phyloP scores from a whole-genome alignment of 805 yeast genomes.

The Yarrowia phangngaensis region DNA sequence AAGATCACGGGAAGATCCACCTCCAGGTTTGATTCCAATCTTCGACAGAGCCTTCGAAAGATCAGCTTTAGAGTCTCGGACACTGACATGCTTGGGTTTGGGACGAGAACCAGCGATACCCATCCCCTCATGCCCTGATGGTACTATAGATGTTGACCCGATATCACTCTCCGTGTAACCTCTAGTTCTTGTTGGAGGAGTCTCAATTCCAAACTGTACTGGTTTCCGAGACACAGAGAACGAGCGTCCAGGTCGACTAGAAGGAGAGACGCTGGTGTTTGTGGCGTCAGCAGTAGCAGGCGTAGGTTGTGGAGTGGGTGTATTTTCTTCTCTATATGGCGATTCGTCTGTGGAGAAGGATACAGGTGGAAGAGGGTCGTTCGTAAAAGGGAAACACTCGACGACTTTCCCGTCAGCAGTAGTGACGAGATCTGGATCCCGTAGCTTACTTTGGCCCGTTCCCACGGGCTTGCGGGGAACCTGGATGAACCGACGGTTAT shows the following conservation, averaged over 20 bases:
- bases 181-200: conserved; percentile 6
- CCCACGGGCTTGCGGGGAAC: conserved; percentile 23
- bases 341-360: conserved; percentile 17
- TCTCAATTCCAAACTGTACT: conserved; percentile 12
- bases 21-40: conserved; percentile 23
- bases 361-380: conserved; percentile 15
- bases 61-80: conserved; percentile 18
- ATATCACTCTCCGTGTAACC: conserved; percentile 22
- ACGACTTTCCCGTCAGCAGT: conserved; percentile 5
- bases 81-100: conserved; percentile 10
- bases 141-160: no score
- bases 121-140: no score
- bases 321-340: conserved; percentile 2
- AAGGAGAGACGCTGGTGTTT: neutral
- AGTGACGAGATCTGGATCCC: conserved; percentile 14
- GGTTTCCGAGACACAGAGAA: conserved; percentile 17
- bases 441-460: conserved; percentile 22
- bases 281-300: neutral
- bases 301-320: no score
- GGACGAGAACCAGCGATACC: conserved; percentile 2
- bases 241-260: conserved; percentile 1
- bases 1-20: neutral
- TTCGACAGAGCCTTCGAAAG: conserved; percentile 18
- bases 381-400: conserved; percentile 25
- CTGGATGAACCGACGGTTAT: conserved; percentile 18